Evolutionary conservation across 768 basidiomycete species (phyloP), one percentile per base, ranked within the genome.

Genomic region (Amanita polypyramis): DNA sequence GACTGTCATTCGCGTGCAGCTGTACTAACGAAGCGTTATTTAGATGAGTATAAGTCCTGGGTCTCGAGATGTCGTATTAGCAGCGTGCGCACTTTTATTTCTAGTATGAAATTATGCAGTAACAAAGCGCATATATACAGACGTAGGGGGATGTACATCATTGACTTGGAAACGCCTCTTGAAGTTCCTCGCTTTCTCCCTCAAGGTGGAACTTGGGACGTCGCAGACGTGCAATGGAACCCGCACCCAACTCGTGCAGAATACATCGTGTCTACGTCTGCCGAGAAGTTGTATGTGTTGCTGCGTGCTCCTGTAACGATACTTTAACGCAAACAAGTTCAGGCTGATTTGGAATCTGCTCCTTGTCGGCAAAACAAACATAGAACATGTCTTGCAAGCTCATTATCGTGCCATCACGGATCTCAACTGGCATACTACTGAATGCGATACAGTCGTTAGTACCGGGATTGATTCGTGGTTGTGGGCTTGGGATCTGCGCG

Each of bases 331-430:
- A 19, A 45, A 35, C 15, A 4, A 34, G 17, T 11, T 40, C 50
- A 86, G 86, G 36, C 73, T 99, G 2, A 90, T 99, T 50, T 99
- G 96, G 95, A 96, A 98, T 64, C 69, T 97, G n/a, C 62, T 77
- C 47, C 68, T 84, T 36, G 63, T 72, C 12, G 80, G 80, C 12
- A 84, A 85, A 56, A 85, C 83, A 1, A 82, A 85, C 2, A 90
- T 99, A 29, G 75, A 92, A 55, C 80, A 87, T 51, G 82, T 90
- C 27, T 72, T 97, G 4, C 82, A 84, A 51, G 85, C 88, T 1
- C 96, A 99, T 59, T 89, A 91, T 52, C 82, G 95, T 38, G 92
- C 93, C 4, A 93, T 99, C 46, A 97, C 96, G 2, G 96, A 99
- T 59, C 90, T 98, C 59, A 98, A 99, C 60, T 99, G 95, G 95